Evolutionary conservation across 768 basidiomycete genomes (phyloP).

Genomic region (Tephrocybe rancida): DNA sequence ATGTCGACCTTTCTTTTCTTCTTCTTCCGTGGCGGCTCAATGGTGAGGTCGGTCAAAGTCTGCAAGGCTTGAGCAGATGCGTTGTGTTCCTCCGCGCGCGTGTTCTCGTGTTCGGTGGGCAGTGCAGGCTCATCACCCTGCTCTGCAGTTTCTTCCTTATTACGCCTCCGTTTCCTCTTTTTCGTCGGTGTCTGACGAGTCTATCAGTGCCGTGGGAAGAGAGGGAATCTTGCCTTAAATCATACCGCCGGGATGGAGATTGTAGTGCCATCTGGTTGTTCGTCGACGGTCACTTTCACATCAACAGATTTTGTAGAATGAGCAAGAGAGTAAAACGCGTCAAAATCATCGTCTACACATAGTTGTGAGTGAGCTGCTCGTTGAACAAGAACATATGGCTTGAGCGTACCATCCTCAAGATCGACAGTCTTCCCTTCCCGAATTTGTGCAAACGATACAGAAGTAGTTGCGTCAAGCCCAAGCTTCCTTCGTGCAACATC

Average conservation of each 20-base stretch:
- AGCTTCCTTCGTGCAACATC: conserved; percentile 65
- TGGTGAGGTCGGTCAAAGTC: not conserved
- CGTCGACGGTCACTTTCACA: conserved; percentile 40
- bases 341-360: conserved; percentile 73
- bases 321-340: conserved; percentile 61
- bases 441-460: conserved; percentile 49
- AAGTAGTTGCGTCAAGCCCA: conserved; percentile 39
- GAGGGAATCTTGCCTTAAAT: not conserved
- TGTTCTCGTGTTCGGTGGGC: not conserved
- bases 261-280: not conserved
- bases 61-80: not conserved
- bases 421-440: conserved; percentile 57
- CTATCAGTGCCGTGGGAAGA: not conserved
- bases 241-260: not conserved
- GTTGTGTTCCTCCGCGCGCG: not conserved
- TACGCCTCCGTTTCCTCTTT: conserved; percentile 20
- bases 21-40: conserved; percentile 14
- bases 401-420: conserved; percentile 69
- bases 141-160: not conserved
- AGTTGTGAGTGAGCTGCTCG: not conserved
- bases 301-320: conserved; percentile 32
- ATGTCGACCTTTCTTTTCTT: conserved; percentile 12
- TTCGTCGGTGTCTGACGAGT: conserved; percentile 2
- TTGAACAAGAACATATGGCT: not conserved
- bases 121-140: not conserved